phyloP scores from a whole-genome alignment of 2,329 filamentous ascomycete species.

The Nemania abortiva region DNA sequence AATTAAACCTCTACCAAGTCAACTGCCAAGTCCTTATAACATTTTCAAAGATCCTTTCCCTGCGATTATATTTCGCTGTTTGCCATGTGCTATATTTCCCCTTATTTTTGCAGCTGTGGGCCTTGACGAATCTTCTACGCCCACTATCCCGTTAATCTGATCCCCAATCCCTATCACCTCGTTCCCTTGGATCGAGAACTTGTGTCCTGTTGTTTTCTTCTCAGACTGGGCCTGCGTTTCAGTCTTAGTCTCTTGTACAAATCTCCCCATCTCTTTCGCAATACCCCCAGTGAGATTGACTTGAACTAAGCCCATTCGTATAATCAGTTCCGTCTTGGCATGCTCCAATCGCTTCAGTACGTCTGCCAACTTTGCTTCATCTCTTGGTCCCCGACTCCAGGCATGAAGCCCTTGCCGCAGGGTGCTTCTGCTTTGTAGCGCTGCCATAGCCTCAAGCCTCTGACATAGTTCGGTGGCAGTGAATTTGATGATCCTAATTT shows the following conservation, averaged over 20 bases:
- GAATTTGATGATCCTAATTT: conserved; percentile 5
- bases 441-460: conserved; percentile 13
- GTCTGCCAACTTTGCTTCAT: conserved; percentile 19
- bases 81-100: conserved; percentile 9
- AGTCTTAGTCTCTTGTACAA: background rate
- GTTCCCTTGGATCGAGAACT: conserved; percentile 14
- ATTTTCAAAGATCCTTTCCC: background rate
- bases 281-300: conserved; percentile 12
- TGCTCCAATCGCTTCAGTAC: conserved; percentile 12
- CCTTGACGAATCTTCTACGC: background rate
- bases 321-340: conserved; percentile 6
- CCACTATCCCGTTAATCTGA: conserved; percentile 19
- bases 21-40: too few relatives aligned
- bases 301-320: conserved; percentile 15
- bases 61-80: conserved; percentile 18
- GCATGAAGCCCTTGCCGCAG: conserved; percentile 7
- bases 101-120: conserved; percentile 8
- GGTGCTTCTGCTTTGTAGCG: conserved; percentile 8
- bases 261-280: conserved; percentile 9
- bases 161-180: background rate
- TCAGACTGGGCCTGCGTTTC: background rate
- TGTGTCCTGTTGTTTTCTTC: background rate
- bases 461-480: conserved; percentile 12
- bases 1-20: background rate
- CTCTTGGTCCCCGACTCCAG: conserved; percentile 19